phyloP scores from a whole-genome alignment of 73 alveolate species.

The Uronychia setigera region DNA sequence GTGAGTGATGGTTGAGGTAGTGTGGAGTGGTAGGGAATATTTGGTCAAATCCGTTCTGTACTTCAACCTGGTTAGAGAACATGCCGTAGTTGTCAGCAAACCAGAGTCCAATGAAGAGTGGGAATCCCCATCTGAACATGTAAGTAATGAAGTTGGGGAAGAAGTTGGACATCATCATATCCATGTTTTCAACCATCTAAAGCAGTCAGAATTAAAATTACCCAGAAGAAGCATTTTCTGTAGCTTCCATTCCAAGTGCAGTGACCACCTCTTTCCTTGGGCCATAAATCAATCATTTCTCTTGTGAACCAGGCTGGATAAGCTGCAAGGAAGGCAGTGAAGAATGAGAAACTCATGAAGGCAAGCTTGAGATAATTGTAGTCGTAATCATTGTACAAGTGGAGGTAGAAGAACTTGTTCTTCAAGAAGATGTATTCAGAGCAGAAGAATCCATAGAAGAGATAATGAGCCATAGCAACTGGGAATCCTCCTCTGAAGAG shows the following conservation, averaged over 20 bases:
- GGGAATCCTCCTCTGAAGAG: conserved; percentile 80
- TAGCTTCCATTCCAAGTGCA: conserved; percentile 78
- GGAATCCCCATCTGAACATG: conserved; percentile 49
- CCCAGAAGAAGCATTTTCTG: conserved; percentile 68
- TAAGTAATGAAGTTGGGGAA: conserved; percentile 65
- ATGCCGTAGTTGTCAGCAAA: conserved; percentile 71
- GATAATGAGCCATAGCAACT: conserved; percentile 46
- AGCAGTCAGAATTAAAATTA: neutral
- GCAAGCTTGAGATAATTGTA: conserved; percentile 56
- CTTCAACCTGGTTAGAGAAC: conserved; percentile 62
- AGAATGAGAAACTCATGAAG: conserved; percentile 48
- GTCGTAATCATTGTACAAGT: conserved; percentile 52
- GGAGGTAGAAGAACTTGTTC: conserved; percentile 71
- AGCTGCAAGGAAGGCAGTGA: conserved; percentile 48
- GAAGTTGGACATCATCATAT: conserved; percentile 62
- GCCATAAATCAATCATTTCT: conserved; percentile 87
- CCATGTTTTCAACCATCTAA: conserved; percentile 63
- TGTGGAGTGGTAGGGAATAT: too few relatives aligned
- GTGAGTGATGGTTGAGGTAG: too few relatives aligned
- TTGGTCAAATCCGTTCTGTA: conserved; percentile 10
- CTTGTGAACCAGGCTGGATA: conserved; percentile 66
- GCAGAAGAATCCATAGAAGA: conserved; percentile 65
- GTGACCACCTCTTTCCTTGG: conserved; percentile 80
- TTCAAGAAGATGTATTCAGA: conserved; percentile 67
- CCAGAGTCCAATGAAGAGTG: conserved; percentile 60